Evolutionary conservation across 139 green algal genomes (phyloP).

Genomic region (Raphidocelis subcapitata): DNA sequence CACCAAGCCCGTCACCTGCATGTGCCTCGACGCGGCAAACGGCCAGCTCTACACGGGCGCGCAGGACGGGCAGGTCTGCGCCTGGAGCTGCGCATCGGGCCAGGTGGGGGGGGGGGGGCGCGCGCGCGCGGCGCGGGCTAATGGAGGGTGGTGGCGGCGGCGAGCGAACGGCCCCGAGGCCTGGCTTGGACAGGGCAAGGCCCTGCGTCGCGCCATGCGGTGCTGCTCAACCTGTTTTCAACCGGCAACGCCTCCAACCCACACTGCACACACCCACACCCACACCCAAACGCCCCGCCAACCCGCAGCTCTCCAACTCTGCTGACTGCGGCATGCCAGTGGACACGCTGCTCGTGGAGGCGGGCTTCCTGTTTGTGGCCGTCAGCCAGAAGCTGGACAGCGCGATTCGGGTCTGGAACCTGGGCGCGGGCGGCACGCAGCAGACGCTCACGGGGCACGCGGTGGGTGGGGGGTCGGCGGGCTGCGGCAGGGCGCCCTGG

Average conservation of each 20-base stretch:
- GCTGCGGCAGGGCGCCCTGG: too few relatives aligned
- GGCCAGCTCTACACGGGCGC: conserved; percentile 30
- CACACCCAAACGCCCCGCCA: conserved; percentile 7
- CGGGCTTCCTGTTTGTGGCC: conserved; percentile 30
- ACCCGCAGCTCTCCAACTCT: background rate
- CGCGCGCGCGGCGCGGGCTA: background rate
- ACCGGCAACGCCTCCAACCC: background rate
- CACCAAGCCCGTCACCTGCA: conserved; percentile 28
- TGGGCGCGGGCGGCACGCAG: background rate
- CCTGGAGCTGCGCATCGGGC: conserved; percentile 25
- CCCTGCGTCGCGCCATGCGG: background rate
- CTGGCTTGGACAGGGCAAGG: background rate
- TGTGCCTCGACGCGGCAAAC: conserved; percentile 17
- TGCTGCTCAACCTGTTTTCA: background rate
- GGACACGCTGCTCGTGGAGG: conserved; percentile 23
- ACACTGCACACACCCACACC: background rate
- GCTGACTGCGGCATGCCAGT: conserved; percentile 7
- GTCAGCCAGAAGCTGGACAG: conserved; percentile 10
- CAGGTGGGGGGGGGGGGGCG: background rate
- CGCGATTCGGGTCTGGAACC: conserved; percentile 22
- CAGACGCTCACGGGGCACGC: conserved; percentile 26
- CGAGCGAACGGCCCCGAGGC: background rate
- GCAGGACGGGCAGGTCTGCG: conserved; percentile 25
- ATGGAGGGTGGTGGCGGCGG: background rate
- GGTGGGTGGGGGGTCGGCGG: too few relatives aligned